Base-by-base conservation (phyloP, 1,139 yeast genomes). In the Saccharomycopsis hybrid region DNA sequence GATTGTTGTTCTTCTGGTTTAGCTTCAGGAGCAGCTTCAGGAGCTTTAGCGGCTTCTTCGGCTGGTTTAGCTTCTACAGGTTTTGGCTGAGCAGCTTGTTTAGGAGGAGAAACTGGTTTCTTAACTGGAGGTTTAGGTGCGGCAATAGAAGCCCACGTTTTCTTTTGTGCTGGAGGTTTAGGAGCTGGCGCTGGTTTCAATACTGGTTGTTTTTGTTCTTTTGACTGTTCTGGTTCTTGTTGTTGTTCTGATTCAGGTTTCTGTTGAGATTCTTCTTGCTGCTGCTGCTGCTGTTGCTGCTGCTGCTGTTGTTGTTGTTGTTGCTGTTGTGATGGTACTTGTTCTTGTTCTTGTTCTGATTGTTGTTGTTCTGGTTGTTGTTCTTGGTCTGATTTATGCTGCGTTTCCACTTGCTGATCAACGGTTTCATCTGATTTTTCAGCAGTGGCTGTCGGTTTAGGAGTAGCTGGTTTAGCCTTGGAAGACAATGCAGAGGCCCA, bases 81-180 rank as follows among this genome's bases (percentile, higher is more conserved):
- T 13, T 43, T 18, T 42, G 29, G 37, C 45, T 55, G 58, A 11
- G 54, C 32, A 45, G 55, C 55, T 53, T 60, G 65, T 28, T 58
- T 53, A 2, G n/a, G 5, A 7, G 25, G 39, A 31, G 58, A 55
- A 50, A 59, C 60, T 28, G 9, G 31, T 43, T 61, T 60, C 58
- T 59, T 57, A 41, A 72, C 70, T 57, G 63, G 70, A 54, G 73
- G 70, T 60, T 76, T 74, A 55, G 84, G 80, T 49, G 82, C 74
- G 57, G 78, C 77, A 54, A 78, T 78, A 32, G 81, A 71, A 35
- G 81, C 83, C 84, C 83, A 78, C 3, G 82, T 70, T 25, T 71
- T 66, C 56, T 67, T 64, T 57, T 62, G 58, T 54, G 62, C 70
- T 51, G 61, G 62, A 31, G 72, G 67, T 45, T 67, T 60, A 31